Evolutionary conservation across 176 grass and related monocot species (phyloP).

Genomic region (Canna indica): DNA sequence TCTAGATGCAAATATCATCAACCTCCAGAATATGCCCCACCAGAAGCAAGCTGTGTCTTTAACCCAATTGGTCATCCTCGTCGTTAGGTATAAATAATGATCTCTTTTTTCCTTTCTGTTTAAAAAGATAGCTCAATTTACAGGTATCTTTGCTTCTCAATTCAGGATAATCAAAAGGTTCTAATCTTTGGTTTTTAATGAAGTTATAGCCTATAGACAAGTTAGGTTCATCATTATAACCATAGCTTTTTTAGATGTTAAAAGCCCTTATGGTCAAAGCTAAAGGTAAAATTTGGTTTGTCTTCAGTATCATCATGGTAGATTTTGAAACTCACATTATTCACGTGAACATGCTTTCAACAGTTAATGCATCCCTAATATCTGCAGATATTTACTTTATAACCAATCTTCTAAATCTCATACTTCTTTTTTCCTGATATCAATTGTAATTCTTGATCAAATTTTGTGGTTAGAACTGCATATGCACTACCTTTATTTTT

Average conservation of each 20-base stretch:
- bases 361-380: too few species aligned
- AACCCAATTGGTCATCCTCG: background rate
- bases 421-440: too few species aligned
- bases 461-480: too few species aligned
- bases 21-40: slow-evolving; percentile 34
- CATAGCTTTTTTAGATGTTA: background rate
- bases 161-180: background rate
- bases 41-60: slow-evolving; percentile 37
- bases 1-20: slow-evolving; percentile 50
- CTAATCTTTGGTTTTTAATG: too few species aligned
- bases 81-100: background rate
- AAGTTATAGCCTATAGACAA: background rate
- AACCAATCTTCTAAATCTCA: too few species aligned
- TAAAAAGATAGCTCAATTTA: background rate
- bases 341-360: background rate
- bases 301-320: background rate
- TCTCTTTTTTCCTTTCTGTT: background rate
- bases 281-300: background rate
- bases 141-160: background rate
- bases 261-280: background rate
- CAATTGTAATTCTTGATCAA: too few species aligned
- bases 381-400: too few species aligned
- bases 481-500: too few species aligned
- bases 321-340: background rate
- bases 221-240: background rate